Evolutionary conservation across 768 basidiomycete genomes (phyloP).

Genomic region (Paxillus ammoniavirescens): DNA sequence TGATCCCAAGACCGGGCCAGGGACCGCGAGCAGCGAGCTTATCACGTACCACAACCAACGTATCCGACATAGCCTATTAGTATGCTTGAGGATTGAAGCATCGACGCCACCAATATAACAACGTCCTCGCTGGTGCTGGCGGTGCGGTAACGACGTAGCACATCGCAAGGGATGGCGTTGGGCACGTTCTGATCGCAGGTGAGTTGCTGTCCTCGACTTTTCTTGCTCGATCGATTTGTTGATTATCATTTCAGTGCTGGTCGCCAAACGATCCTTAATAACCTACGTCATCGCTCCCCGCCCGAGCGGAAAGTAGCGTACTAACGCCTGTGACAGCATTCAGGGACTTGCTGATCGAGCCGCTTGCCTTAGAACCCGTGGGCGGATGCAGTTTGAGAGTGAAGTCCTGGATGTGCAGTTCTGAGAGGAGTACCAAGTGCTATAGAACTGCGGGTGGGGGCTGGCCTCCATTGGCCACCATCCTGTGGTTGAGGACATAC

Average conservation of each 20-base stretch:
- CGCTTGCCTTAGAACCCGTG: conserved; percentile 52
- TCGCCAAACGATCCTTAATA: not conserved
- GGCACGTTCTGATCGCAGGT: not conserved
- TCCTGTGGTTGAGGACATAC: no score
- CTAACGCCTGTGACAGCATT: conserved; percentile 83
- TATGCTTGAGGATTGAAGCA: not conserved
- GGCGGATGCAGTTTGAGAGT: conserved; percentile 56
- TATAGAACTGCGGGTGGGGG: no score
- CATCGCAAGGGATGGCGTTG: not conserved
- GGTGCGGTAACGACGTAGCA: not conserved
- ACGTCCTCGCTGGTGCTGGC: not conserved
- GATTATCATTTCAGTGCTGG: not conserved
- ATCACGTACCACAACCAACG: not conserved
- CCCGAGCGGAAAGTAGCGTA: conserved; percentile 54
- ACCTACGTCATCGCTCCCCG: not conserved
- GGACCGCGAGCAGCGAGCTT: not conserved
- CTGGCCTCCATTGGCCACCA: no score
- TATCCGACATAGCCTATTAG: not conserved
- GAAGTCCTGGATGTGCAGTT: conserved; percentile 27
- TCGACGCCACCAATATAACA: not conserved
- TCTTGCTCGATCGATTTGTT: not conserved
- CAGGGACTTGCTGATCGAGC: conserved; percentile 69
- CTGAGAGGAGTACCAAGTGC: no score
- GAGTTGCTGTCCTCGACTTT: not conserved
- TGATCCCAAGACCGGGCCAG: not conserved